These are phyloP conservation scores for Davidsoniella eucalypti DNA, from an alignment of 2,329 filamentous ascomycete genomes.

Conservation along the genomic window DNA sequence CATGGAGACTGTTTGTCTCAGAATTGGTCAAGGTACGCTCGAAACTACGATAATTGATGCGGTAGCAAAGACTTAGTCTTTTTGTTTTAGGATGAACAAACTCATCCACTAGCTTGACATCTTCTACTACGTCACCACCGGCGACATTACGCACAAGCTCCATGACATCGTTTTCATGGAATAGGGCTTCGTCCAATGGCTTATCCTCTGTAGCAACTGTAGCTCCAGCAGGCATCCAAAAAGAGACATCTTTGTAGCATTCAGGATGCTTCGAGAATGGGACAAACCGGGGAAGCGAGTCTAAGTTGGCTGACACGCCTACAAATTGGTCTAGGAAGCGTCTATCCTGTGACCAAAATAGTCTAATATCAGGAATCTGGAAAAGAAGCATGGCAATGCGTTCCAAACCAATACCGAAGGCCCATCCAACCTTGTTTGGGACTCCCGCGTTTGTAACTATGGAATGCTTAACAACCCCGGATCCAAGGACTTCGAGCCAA, in stretches of 20 bases:
- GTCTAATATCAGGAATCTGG: constrained; percentile 84
- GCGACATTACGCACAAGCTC: constrained; percentile 74
- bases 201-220: constrained; percentile 17
- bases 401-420: constrained; percentile 86
- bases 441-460: constrained; percentile 64
- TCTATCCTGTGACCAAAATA: constrained; percentile 82
- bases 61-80: constrained; percentile 73
- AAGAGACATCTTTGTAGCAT: constrained; percentile 83
- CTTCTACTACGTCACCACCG: constrained; percentile 73
- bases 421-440: constrained; percentile 70
- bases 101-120: constrained; percentile 68
- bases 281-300: constrained; percentile 45
- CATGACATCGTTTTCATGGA: constrained; percentile 97
- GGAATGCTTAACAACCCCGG: constrained; percentile 71
- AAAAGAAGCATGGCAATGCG: constrained; percentile 96
- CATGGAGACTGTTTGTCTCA: constrained; percentile 64
- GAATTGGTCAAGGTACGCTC: constrained; percentile 77
- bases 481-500: constrained; percentile 94
- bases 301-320: constrained; percentile 36
- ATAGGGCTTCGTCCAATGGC: constrained; percentile 33
- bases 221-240: constrained; percentile 50
- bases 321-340: constrained; percentile 80
- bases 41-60: constrained; percentile 83
- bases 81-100: constrained; percentile 80
- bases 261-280: constrained; percentile 86